Conservation (phyloP, 2,329 filamentous ascomycete genomes). For the Cladorrhinum sp. region DNA sequence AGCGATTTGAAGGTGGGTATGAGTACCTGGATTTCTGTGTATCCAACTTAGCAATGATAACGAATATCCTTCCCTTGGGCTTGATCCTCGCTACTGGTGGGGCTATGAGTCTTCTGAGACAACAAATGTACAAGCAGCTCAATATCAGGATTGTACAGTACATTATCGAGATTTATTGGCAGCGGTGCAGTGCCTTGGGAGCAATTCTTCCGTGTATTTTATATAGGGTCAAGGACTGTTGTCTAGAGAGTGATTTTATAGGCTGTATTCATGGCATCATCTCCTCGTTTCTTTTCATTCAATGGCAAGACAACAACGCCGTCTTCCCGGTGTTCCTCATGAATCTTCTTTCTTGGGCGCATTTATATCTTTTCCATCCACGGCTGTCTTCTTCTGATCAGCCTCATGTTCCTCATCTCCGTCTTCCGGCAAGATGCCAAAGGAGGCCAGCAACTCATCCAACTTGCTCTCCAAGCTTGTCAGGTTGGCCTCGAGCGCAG, state of each 20-base stretch:
- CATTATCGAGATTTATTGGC: no score
- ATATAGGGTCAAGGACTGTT: not conserved
- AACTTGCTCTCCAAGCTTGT: slow-evolving; percentile 52
- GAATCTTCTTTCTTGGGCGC: not conserved
- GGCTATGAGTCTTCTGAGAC: no score
- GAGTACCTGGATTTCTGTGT: no score
- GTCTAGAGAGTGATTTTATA: not conserved
- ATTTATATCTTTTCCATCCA: not conserved
- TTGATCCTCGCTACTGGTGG: not conserved
- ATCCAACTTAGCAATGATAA: no score
- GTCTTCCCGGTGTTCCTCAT: not conserved
- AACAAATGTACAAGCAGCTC: no score
- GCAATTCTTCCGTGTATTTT: no score
- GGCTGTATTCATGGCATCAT: not conserved
- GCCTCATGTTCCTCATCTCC: slow-evolving; percentile 1
- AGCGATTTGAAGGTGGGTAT: no score
- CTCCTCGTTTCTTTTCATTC: not conserved
- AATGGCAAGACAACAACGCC: not conserved
- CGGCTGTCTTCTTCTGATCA: not conserved
- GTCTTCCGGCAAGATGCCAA: slow-evolving; percentile 35
- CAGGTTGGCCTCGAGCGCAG: slow-evolving; percentile 52
- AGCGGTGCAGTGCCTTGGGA: no score
- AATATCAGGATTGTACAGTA: no score
- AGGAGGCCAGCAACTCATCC: slow-evolving; percentile 51
- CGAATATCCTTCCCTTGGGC: slow-evolving; percentile 1